Conservation (phyloP, 129 eudicot species). For the Saposhnikovia divaricata region DNA sequence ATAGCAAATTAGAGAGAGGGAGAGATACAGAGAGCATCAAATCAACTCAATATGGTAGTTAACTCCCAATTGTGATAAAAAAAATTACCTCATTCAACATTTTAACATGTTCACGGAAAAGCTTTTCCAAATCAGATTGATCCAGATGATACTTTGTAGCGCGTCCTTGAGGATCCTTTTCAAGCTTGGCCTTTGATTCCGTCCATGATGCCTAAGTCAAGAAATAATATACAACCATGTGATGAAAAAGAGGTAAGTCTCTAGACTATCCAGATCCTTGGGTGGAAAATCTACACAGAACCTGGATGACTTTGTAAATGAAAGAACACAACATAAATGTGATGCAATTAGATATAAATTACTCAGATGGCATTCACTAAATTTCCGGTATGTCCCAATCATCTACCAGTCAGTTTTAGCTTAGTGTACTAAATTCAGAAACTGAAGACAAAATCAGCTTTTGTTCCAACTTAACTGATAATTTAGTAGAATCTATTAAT, state of each 20-base stretch:
- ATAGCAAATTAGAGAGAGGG: not conserved
- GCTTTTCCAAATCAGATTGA: conserved; percentile 85
- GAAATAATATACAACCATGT: conserved; percentile 8
- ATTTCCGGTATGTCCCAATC: not conserved
- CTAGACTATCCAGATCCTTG: not conserved
- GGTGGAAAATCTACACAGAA: not conserved
- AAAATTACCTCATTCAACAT: conserved; percentile 60
- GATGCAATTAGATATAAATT: not conserved
- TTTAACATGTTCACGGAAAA: conserved; percentile 88
- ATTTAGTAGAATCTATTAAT: not conserved
- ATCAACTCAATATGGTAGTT: not conserved
- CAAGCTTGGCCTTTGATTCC: conserved; percentile 79
- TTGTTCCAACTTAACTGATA: not conserved
- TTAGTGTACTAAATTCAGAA: not conserved
- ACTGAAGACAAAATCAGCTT: not conserved
- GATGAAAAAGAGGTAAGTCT: not conserved
- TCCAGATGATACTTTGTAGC: conserved; percentile 72
- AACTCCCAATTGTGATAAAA: not conserved
- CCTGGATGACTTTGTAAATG: not conserved
- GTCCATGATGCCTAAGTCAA: conserved; percentile 74
- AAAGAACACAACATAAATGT: not conserved
- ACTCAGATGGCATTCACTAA: not conserved
- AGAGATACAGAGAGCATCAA: not conserved
- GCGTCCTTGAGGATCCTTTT: conserved; percentile 99
- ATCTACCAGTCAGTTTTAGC: not conserved